These are phyloP conservation scores for Pyrus hybrid DNA, from an alignment of 331 rosid genomes.

Conservation along the genomic window DNA sequence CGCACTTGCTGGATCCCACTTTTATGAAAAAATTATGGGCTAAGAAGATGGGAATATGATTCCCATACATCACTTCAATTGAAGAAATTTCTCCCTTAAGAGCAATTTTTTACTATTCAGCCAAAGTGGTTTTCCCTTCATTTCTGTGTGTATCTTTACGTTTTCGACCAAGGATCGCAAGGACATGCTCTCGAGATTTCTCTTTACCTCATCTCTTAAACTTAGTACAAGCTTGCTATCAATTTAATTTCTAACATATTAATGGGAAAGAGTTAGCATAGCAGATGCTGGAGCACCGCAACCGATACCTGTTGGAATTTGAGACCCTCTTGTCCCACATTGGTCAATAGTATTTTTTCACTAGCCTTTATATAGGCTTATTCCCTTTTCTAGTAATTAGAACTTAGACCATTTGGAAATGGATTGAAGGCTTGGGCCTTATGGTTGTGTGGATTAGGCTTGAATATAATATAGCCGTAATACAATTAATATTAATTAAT, in stretches of 20 bases:
- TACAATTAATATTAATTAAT: too few relatives aligned
- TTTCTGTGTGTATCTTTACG: not conserved
- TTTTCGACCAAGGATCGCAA: not conserved
- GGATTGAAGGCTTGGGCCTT: too few relatives aligned
- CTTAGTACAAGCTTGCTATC: not conserved
- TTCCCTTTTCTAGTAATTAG: too few relatives aligned
- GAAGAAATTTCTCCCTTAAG: not conserved
- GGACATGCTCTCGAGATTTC: not conserved
- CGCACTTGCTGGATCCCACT: not conserved
- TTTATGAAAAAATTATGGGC: not conserved
- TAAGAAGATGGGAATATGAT: constrained; percentile 8
- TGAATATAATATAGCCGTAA: too few relatives aligned
- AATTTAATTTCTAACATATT: not conserved
- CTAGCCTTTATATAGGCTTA: too few relatives aligned
- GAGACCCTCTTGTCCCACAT: too few relatives aligned
- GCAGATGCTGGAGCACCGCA: not conserved
- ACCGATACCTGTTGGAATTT: too few relatives aligned
- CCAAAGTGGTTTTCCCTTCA: not conserved
- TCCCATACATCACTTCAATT: not conserved
- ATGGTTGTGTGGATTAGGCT: too few relatives aligned
- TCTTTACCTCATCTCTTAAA: not conserved
- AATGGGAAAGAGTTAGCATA: not conserved
- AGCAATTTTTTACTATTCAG: not conserved
- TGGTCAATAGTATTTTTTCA: too few relatives aligned
- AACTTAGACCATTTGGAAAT: too few relatives aligned